Base-by-base conservation (phyloP, 2,329 filamentous ascomycete genomes). In the Juglanconis sp. region DNA sequence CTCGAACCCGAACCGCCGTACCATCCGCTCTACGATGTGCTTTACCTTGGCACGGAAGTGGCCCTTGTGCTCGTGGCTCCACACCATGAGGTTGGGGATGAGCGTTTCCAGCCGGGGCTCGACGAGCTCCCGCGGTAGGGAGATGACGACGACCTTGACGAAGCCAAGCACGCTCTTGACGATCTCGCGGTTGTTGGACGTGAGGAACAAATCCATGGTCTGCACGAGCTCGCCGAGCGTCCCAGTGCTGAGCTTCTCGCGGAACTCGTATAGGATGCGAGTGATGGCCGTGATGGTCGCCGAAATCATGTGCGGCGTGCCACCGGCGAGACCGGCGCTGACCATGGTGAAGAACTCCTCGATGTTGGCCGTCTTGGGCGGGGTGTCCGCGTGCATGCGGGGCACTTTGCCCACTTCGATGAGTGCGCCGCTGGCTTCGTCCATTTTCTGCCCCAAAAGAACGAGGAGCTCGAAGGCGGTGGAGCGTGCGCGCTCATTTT, bases 331-430 rank as follows among this genome's bases (percentile, higher is more conserved):
- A 76, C 95, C 95, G 53, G 95, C 95, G 66, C 91, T 96, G 35
- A 98, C 90, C 95, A 99, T 99, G 58, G 94, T 97, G 78, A 98
- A 91, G 76, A 92, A 98, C 74, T 98, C 95, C 69, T 98, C 94
- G 42, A 99, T 84, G 47, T 84, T 93, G 24, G 95, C 94, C 3
- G 85, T 81, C 4, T 89, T 92, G 36, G 87, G 80, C 2, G 91
- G 88, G 0, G 92, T 89, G 72, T 96, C 87, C 52, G 84, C 78
- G 3, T 91, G 85, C 92, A 98, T 96, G 72, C 94, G 87, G 2
- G 91, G 84, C 3, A 97, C 90, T 71, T 94, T 91, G 67, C 86
- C 88, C 74, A 96, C 96, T 68, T 94, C 84, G 64, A 99, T 95
- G 53, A 82, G 80, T 42, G 87, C 87, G 4, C 91, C 86, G 62